Base-by-base conservation (phyloP, 495 filamentous ascomycete species). In the Penicillium arizonense region DNA sequence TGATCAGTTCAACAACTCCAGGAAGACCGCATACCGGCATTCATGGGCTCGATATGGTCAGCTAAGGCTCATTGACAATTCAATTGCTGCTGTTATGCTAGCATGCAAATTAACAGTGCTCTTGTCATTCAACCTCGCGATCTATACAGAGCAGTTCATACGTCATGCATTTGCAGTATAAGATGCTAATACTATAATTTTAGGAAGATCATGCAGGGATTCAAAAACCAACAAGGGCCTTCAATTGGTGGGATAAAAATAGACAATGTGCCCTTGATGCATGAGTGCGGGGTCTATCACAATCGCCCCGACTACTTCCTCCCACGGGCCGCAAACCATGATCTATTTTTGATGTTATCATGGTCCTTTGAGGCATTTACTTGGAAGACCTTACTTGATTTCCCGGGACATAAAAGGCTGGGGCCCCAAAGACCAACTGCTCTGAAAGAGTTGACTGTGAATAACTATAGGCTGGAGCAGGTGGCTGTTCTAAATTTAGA, bases 201-300 rank as follows among this genome's bases (percentile, higher is more conserved):
- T 26, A 26, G 2, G 0, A 3, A 3, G 4, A 26, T 26, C 7
- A 26, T 26, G 24, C 24, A 26, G 24, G 24, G 24, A 26, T 26
- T 26, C 24, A 26, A 18, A 18, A 18, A 18, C 18, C 38, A 4
- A 40, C 13, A 16, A 26, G n/a, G 9, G 21, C 20, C 12, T 42
- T 42, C 21, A 23, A 42, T 42, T 42, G 39, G 21, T 12, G 12
- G 21, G 13, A 23, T 20, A 42, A 21, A 42, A 23, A 42, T 23
- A 42, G 21, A 42, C 20, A 11, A 42, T 7, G 20, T 16, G 24
- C 18, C 13, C n/a, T 42, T 23, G 12, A 42, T 42, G 39, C 39
- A 42, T 42, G 21, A 26, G 20, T 42, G 39, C 39, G 39, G 39
- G 39, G 39, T 42, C 39, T 42, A 42, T 42, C 33, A 34, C 45